Conservation (phyloP, 2,329 filamentous ascomycete genomes). For the Beauveria caledonica region DNA sequence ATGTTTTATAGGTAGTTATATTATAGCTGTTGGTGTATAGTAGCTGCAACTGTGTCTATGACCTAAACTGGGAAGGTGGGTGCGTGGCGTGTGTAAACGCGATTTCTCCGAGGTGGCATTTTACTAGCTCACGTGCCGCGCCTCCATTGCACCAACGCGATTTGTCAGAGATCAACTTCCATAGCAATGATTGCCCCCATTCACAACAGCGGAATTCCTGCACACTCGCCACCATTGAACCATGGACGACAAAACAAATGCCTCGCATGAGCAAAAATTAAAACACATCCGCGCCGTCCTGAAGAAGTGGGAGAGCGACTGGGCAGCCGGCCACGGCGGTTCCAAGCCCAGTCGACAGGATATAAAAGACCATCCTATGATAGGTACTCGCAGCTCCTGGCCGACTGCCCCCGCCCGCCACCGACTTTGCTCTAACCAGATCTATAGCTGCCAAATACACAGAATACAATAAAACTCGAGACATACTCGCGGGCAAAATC, state of each 20-base stretch:
- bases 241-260: constrained; percentile 41
- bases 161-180: neutral
- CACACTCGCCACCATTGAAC: neutral
- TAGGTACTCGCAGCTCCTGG: constrained; percentile 43
- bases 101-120: no score
- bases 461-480: constrained; percentile 60
- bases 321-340: constrained; percentile 53
- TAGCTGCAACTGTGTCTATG: no score
- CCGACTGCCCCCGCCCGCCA: neutral
- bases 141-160: neutral
- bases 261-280: constrained; percentile 40
- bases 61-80: no score
- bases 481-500: constrained; percentile 48
- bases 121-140: no score
- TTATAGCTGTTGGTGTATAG: no score
- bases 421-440: neutral
- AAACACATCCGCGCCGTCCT: constrained; percentile 56
- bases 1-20: no score
- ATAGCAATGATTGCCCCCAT: neutral
- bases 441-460: constrained; percentile 63
- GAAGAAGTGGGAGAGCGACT: constrained; percentile 66
- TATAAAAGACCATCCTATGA: constrained; percentile 64
- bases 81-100: no score
- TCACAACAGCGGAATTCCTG: neutral
- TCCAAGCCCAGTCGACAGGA: constrained; percentile 65